These are phyloP conservation scores for Akanthomyces lecanii DNA, from an alignment of 2,329 filamentous ascomycete genomes.

Conservation along the genomic window DNA sequence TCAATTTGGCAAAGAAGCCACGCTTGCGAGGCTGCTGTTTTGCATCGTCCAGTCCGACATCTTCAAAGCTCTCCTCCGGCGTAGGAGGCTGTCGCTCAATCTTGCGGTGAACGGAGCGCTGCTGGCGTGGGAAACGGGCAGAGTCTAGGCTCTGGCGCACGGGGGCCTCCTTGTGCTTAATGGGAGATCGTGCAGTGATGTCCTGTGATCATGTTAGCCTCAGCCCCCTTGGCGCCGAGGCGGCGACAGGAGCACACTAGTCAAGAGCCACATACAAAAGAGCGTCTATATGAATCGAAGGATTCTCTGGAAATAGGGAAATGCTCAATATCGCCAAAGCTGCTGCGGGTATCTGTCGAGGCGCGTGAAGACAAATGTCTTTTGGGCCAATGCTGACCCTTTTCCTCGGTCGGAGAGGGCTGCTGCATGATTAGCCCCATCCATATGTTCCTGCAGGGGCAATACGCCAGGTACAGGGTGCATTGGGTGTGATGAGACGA, in stretches of 20 bases:
- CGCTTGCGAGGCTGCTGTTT: conserved; percentile 52
- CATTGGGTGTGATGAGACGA: not conserved
- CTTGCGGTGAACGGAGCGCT: conserved; percentile 55
- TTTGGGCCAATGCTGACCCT: conserved; percentile 65
- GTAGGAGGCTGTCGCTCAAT: conserved; percentile 60
- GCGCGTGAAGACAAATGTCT: conserved; percentile 48
- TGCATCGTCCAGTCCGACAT: conserved; percentile 80
- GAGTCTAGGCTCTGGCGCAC: conserved; percentile 80
- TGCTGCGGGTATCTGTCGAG: conserved; percentile 54
- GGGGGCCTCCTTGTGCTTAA: conserved; percentile 55
- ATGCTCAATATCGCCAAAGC: conserved; percentile 78
- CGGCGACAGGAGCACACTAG: not conserved
- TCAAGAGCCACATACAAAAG: conserved; percentile 65
- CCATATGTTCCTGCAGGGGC: not conserved
- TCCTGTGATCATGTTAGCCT: conserved; percentile 54
- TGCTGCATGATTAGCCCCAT: conserved; percentile 31
- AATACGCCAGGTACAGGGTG: not conserved
- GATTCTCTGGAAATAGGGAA: conserved; percentile 96
- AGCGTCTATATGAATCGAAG: conserved; percentile 93
- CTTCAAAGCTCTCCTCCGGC: conserved; percentile 79
- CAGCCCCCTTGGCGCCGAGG: not conserved
- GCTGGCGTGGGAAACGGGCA: conserved; percentile 57
- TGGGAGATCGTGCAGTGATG: conserved; percentile 80
- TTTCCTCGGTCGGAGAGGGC: conserved; percentile 87
- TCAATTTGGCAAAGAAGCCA: conserved; percentile 73